Conservation (phyloP, 176 grass and related monocot species). For the Pontederia paniculata region DNA sequence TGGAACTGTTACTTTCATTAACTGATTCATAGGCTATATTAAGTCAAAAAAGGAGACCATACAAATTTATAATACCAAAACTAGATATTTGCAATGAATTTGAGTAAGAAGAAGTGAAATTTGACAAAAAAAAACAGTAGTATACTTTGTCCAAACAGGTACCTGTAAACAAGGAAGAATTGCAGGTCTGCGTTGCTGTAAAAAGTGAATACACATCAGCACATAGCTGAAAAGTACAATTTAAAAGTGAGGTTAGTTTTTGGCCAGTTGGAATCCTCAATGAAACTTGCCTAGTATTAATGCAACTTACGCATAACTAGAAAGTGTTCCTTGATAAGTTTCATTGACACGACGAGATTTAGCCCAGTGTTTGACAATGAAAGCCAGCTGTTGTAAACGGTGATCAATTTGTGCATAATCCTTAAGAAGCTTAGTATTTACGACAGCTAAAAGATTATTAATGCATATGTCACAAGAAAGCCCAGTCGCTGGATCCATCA, state of each 20-base stretch:
- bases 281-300: not conserved
- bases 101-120: not conserved
- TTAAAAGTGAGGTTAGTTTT: conserved; percentile 12
- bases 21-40: no score
- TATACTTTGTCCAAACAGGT: not conserved
- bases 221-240: conserved; percentile 62
- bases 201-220: conserved; percentile 93
- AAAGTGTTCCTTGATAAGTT: conserved; percentile 97
- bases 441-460: conserved; percentile 96
- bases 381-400: conserved; percentile 71
- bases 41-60: no score
- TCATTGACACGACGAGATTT: conserved; percentile 86
- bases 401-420: conserved; percentile 87
- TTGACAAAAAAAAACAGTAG: not conserved
- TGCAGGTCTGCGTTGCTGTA: conserved; percentile 56
- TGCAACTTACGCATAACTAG: conserved; percentile 91
- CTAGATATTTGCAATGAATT: no score
- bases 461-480: conserved; percentile 96
- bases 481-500: conserved; percentile 88
- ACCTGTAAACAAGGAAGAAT: conserved; percentile 99
- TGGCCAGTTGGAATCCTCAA: not conserved
- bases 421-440: conserved; percentile 91
- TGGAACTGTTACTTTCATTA: no score
- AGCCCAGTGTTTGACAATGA: conserved; percentile 98
- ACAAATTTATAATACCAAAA: no score